These are phyloP conservation scores for Pseudogymnoascus sp. DNA, from an alignment of 2,329 filamentous ascomycete genomes.

Conservation along the genomic window DNA sequence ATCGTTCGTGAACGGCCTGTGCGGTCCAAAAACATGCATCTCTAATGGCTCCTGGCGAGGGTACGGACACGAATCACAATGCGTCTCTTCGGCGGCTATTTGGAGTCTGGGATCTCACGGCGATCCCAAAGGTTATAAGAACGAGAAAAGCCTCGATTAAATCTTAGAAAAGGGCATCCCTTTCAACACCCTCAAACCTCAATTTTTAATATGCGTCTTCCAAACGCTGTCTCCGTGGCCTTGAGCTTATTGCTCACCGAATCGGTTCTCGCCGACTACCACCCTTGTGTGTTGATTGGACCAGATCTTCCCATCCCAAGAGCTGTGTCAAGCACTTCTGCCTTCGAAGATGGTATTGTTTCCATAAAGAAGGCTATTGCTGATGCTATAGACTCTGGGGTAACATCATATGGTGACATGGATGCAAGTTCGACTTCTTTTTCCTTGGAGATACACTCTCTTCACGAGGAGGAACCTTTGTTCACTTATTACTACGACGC, in stretches of 20 bases:
- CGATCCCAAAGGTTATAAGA: not conserved
- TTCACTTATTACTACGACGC: constrained; percentile 32
- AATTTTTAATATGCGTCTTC: not conserved
- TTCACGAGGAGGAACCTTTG: constrained; percentile 25
- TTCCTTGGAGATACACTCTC: constrained; percentile 34
- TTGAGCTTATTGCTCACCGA: not conserved
- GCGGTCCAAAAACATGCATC: not conserved
- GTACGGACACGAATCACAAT: not conserved
- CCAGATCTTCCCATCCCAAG: not conserved
- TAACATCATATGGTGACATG: constrained; percentile 2
- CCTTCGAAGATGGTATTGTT: not conserved
- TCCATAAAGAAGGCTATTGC: not conserved
- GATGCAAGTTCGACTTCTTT: constrained; percentile 28
- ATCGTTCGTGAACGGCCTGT: not conserved
- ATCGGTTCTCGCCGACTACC: not conserved
- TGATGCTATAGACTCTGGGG: not conserved
- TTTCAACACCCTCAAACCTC: not conserved
- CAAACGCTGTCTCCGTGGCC: not conserved
- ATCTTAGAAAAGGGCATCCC: not conserved
- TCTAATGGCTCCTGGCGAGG: not conserved
- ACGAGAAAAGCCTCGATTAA: not conserved
- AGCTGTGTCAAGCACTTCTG: not conserved
- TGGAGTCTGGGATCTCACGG: not conserved
- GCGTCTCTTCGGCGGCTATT: not conserved
- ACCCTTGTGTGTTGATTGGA: not conserved